Evolutionary conservation across 2,329 filamentous ascomycete species (phyloP).

Genomic region (Coniochaeta pulveracea): DNA sequence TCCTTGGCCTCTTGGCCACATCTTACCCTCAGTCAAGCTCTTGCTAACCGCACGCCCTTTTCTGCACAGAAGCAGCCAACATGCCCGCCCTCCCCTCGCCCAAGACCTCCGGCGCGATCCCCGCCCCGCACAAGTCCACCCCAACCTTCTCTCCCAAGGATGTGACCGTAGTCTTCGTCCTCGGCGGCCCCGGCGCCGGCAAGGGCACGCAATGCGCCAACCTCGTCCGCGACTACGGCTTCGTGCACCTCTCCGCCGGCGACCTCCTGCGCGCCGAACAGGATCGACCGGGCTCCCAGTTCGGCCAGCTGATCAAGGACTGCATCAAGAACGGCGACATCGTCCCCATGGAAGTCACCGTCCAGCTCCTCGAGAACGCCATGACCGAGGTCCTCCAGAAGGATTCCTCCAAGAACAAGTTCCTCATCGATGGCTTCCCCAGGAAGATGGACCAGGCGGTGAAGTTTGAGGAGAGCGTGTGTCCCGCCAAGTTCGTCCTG

Average conservation of each 20-base stretch:
- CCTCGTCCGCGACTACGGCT: slow-evolving; percentile 78
- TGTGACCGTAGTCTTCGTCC: slow-evolving; percentile 91
- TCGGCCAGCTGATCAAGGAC: slow-evolving; percentile 82
- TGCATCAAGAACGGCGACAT: slow-evolving; percentile 94
- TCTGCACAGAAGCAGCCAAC: slow-evolving; percentile 17
- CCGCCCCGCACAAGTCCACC: slow-evolving; percentile 39
- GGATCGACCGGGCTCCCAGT: slow-evolving; percentile 72
- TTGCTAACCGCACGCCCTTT: neutral
- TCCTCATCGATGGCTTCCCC: slow-evolving; percentile 77
- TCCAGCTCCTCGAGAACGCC: slow-evolving; percentile 85
- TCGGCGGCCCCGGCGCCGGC: slow-evolving; percentile 88
- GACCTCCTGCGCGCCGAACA: slow-evolving; percentile 93
- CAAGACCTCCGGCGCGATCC: slow-evolving; percentile 20
- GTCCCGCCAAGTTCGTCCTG: slow-evolving; percentile 71
- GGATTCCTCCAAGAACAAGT: slow-evolving; percentile 39
- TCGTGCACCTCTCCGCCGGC: slow-evolving; percentile 86
- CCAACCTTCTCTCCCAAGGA: slow-evolving; percentile 66
- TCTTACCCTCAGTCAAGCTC: neutral
- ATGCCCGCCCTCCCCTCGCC: slow-evolving; percentile 27
- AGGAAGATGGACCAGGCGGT: slow-evolving; percentile 94
- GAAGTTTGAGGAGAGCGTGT: slow-evolving; percentile 86
- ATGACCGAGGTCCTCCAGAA: slow-evolving; percentile 62
- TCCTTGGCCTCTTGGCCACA: neutral
- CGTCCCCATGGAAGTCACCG: slow-evolving; percentile 97
- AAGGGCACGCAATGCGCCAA: slow-evolving; percentile 94